Evolutionary conservation across 208 protist genomes (phyloP).

Genomic region (Crithidia sp.): DNA sequence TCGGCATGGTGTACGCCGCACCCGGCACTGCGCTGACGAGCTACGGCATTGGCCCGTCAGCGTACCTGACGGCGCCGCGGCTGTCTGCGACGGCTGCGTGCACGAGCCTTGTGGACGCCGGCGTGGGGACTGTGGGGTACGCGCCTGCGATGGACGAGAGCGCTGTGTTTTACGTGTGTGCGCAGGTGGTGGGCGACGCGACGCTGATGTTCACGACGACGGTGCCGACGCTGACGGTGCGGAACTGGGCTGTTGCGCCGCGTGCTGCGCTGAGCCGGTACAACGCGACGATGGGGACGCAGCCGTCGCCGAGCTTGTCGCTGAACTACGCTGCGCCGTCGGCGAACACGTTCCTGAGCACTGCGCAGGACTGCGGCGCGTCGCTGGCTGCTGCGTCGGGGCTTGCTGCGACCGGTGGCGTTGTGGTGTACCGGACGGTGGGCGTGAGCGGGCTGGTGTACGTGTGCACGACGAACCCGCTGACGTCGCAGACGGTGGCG

Average conservation of each 20-base stretch:
- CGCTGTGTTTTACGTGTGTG: slow-evolving; percentile 67
- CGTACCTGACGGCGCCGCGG: slow-evolving; percentile 33
- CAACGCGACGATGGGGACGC: slow-evolving; percentile 29
- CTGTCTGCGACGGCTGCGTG: slow-evolving; percentile 49
- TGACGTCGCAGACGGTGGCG: slow-evolving; percentile 15
- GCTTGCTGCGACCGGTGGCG: slow-evolving; percentile 2
- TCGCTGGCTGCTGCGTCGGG: slow-evolving; percentile 21
- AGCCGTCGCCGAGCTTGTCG: slow-evolving; percentile 22
- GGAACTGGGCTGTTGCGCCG: slow-evolving; percentile 45
- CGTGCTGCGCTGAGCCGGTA: slow-evolving; percentile 44
- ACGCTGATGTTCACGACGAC: slow-evolving; percentile 58
- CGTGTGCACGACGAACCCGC: slow-evolving; percentile 51
- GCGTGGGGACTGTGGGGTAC: slow-evolving; percentile 42
- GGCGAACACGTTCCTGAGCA: slow-evolving; percentile 51
- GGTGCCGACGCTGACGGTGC: slow-evolving; percentile 49
- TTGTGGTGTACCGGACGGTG: slow-evolving; percentile 13
- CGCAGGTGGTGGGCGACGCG: slow-evolving; percentile 27
- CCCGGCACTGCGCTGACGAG: slow-evolving; percentile 41
- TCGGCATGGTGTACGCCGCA: slow-evolving; percentile 33
- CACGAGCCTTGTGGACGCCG: slow-evolving; percentile 15
- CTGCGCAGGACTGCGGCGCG: slow-evolving; percentile 31
- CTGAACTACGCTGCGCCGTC: slow-evolving; percentile 57
- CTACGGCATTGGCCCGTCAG: slow-evolving; percentile 47
- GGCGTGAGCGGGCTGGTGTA: slow-evolving; percentile 46
- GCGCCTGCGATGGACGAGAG: slow-evolving; percentile 41